Percentiles rank a stretch among this genome's conserved stretches.
These are phyloP conservation scores for Dalbergia cultrata DNA, from an alignment of 306 rosid genomes.

Conservation along the genomic window DNA sequence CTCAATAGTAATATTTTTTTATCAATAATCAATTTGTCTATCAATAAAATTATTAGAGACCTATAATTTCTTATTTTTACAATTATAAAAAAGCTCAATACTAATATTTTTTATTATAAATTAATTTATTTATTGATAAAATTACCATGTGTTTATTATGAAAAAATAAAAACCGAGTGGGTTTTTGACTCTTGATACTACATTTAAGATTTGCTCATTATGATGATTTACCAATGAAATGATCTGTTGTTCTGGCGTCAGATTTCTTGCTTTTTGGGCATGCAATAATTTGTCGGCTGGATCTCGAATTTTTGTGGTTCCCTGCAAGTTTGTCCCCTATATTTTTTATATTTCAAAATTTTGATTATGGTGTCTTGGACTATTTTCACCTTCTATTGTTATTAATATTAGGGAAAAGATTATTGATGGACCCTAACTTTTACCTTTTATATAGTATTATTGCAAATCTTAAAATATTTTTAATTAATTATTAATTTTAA, in stretches of 20 bases:
- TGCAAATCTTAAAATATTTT: neutral
- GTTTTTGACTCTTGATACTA: neutral
- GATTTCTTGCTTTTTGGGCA: slow-evolving; percentile 44
- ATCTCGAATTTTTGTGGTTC: no score
- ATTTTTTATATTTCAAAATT: neutral
- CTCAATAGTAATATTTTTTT: no score
- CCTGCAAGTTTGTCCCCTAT: neutral
- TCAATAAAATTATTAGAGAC: no score
- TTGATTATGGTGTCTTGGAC: slow-evolving; percentile 10
- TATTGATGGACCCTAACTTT: neutral
- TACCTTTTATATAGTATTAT: neutral
- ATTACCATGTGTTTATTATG: no score
- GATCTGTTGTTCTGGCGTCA: neutral
- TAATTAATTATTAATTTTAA: no score
- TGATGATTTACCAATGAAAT: slow-evolving; percentile 25
- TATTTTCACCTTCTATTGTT: neutral
- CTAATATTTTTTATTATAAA: no score
- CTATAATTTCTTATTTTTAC: no score
- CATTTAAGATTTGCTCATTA: neutral
- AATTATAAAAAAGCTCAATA: no score
- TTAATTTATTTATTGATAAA: no score
- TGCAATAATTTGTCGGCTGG: no score
- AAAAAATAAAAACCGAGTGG: neutral
- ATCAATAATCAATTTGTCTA: no score
- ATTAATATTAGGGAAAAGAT: neutral